Evolutionary conservation across 2,329 filamentous ascomycete species (phyloP), one percentile per base, ranked within the genome.

Genomic region (Fulvia fulva): DNA sequence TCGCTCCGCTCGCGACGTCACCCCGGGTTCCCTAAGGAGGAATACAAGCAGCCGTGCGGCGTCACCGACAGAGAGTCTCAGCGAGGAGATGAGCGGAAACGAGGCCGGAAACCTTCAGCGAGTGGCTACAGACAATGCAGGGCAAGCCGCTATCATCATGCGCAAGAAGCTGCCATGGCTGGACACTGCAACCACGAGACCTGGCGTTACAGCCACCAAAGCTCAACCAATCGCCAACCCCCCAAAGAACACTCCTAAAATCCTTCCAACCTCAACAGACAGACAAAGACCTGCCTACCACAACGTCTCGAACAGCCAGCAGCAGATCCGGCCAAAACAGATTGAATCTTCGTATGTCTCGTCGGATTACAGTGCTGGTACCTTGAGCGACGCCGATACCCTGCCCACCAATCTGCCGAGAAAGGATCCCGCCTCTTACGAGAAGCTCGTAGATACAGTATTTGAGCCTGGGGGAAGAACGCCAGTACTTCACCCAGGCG

Each of bases 101-200:
- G 46, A 37, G 12, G 23, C 41, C 26, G 41, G 52, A 16, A 37
- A 23, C 11, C 55, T 57, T 32, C 21, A 47, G 32, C 34, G 32
- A 34, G 22, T 49, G n/a, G 52, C 28, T 21, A 45, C 23, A 11
- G 52, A 44, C 26, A 46, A 51, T 7, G 8, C 22, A 9, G 21
- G 22, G 21, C 16, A 14, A 43, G 22, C 53, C 8, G 37, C 59
- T 6, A 34, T 22, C 23, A 8, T 53, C 19, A 28, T 56, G 21
- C 59, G 65, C 19, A 69, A 69, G 59, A 67, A 58, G 58, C 58
- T 70, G 46, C 68, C 68, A 32, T 67, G 65, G 65, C 61, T 67
- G 25, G 62, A 65, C 32, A 30, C n/a, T 9, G 47, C 23, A 21
- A 50, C 47, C 5, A 32, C 25, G 4, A 50, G 7, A 21, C 25